Evolutionary conservation across 352 stramenopile genomes (phyloP), one percentile per base, ranked within the genome.

Genomic region (Thalassiosira livingstoniorum): DNA sequence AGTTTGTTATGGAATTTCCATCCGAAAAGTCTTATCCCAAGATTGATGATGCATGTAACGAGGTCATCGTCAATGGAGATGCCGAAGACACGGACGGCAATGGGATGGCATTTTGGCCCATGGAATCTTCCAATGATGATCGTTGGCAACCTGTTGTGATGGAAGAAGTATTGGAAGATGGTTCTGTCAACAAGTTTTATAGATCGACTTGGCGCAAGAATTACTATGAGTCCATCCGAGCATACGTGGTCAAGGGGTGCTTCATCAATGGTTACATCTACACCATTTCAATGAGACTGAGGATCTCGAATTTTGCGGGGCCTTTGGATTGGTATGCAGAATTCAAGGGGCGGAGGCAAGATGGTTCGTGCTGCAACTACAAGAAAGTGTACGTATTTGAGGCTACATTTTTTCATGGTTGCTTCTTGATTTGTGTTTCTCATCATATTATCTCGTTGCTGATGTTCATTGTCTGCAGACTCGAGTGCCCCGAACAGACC

Each of bases 161-260:
- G 0, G 27, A 66, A 32, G 67, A 75, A 31, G 62, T 34, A 13
- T 23, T 35, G 5, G 45, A 11, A 27, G 39, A 64, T 62, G 80
- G 72, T 21, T 42, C 2, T 2, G 27, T 69, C 1, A 89, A 89
- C 79, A 87, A 75, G 58, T 89, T 85, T 53, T 89, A 84, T 39
- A 76, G 54, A 7, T 47, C 42, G 0, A 66, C 47, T 23, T 31
- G 47, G 42, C 64, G 58, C n/a, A 25, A 31, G 23, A 43, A 54
- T 0, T 31, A 87, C 37, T 70, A n/a, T 29, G 74, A 68, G 69
- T 72, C 60, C 13, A 78, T 77, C 32, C 31, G 35, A 68, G 80
- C 58, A n/a, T 54, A 37, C 1, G 32, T 75, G 27, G 42, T 62
- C 2, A 57, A 47, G 18, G 43, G 71, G 2, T 88, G 82, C 66